Conservation (phyloP, 805 yeast genomes). For the Metschnikowia baotianmanensis region DNA sequence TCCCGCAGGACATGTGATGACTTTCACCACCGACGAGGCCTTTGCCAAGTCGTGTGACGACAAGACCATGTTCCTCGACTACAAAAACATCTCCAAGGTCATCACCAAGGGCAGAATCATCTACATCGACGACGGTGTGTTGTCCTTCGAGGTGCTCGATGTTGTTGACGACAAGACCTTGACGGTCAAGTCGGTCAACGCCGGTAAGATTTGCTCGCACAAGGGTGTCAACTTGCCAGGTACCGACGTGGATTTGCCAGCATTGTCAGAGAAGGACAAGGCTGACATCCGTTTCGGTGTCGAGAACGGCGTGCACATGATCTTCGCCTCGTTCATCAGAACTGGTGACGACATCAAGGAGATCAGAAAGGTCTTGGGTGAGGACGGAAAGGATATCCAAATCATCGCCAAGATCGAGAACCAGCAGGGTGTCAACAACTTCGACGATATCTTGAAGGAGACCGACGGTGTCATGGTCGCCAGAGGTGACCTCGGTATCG, state of each 20-base stretch:
- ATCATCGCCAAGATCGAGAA: constrained; percentile 97
- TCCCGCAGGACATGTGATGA: constrained; percentile 83
- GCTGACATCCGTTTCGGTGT: constrained; percentile 93
- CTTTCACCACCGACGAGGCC: constrained; percentile 84
- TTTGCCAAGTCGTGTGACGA: constrained; percentile 73
- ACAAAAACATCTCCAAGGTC: constrained; percentile 94
- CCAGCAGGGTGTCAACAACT: constrained; percentile 99
- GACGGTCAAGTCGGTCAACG: constrained; percentile 85
- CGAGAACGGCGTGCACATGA: constrained; percentile 95
- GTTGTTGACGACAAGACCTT: constrained; percentile 76
- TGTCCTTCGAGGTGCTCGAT: constrained; percentile 89
- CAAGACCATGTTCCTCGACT: constrained; percentile 85
- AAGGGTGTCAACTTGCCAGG: constrained; percentile 99
- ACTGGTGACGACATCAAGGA: constrained; percentile 84
- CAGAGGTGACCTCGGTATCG: constrained; percentile 99
- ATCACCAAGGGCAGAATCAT: constrained; percentile 84
- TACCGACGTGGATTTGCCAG: constrained; percentile 98
- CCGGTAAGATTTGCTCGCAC: constrained; percentile 94
- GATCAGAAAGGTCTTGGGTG: constrained; percentile 94
- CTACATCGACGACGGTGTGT: constrained; percentile 96
- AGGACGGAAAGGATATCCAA: constrained; percentile 94
- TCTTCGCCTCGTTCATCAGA: constrained; percentile 98
- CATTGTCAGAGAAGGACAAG: constrained; percentile 94
- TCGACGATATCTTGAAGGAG: constrained; percentile 89
- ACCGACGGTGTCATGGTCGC: constrained; percentile 99